Percentiles rank a stretch among this genome's conserved stretches.
Conservation (phyloP, 495 filamentous ascomycete species). For the Hyphodiscus hymeniophilus region DNA sequence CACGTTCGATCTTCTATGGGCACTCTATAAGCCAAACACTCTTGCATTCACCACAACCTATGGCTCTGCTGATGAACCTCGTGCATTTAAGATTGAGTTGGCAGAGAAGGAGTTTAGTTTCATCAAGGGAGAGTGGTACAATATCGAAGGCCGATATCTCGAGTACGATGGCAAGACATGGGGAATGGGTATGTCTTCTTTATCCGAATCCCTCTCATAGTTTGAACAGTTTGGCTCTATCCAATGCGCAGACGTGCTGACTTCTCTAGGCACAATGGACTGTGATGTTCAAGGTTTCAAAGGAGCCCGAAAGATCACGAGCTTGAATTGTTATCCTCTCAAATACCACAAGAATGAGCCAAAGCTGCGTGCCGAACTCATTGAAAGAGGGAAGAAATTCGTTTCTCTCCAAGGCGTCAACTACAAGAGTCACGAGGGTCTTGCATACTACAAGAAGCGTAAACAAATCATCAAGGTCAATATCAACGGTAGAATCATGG, state of each 20-base stretch:
- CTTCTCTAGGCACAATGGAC: constrained; percentile 44
- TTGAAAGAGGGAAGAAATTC: constrained; percentile 84
- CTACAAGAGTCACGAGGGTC: constrained; percentile 74
- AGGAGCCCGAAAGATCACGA: constrained; percentile 75
- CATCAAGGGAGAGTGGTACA: constrained; percentile 73
- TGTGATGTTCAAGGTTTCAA: constrained; percentile 72
- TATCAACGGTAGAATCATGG: constrained; percentile 86
- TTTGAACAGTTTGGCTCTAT: too few species aligned
- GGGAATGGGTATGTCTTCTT: constrained; percentile 30
- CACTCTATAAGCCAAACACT: constrained; percentile 84
- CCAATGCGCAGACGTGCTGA: constrained; percentile 34
- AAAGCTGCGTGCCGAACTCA: constrained; percentile 52
- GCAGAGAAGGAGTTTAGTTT: constrained; percentile 64
- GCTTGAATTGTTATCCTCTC: constrained; percentile 69
- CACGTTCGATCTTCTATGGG: constrained; percentile 87
- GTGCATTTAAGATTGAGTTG: constrained; percentile 84
- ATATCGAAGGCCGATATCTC: constrained; percentile 69
- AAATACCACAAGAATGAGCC: constrained; percentile 73
- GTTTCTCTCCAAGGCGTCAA: constrained; percentile 72
- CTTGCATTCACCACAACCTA: constrained; percentile 78
- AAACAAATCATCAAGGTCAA: constrained; percentile 73
- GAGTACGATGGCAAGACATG: constrained; percentile 72
- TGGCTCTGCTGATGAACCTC: constrained; percentile 69
- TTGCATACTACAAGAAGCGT: constrained; percentile 82
- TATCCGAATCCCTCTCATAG: too few species aligned